Conservation (phyloP, 345 rosid species). For the Eucalyptus tenuipes region DNA sequence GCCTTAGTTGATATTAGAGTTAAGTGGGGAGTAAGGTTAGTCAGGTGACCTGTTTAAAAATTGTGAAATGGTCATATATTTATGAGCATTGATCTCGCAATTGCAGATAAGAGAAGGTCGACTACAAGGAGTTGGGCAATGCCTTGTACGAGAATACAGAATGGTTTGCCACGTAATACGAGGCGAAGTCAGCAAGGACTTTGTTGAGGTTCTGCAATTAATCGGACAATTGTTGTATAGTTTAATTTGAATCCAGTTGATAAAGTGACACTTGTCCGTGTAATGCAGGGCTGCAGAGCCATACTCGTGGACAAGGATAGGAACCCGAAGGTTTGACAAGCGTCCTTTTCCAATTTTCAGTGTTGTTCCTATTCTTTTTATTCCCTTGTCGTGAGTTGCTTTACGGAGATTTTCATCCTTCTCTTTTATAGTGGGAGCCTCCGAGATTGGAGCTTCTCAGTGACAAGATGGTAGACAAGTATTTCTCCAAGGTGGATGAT, state of each 20-base stretch:
- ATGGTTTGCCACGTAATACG: constrained; percentile 75
- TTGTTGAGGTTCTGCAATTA: constrained; percentile 50
- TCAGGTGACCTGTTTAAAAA: background rate
- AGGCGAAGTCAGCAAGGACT: constrained; percentile 82
- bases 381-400: background rate
- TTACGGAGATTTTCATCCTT: background rate
- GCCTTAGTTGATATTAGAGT: background rate
- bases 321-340: constrained; percentile 53
- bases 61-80: background rate
- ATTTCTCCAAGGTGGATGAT: constrained; percentile 44
- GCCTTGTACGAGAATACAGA: constrained; percentile 74
- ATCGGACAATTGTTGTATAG: background rate
- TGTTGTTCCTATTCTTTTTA: background rate
- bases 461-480: constrained; percentile 43
- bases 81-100: background rate
- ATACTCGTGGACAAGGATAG: constrained; percentile 70
- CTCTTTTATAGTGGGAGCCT: constrained; percentile 55
- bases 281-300: constrained; percentile 89
- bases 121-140: constrained; percentile 73
- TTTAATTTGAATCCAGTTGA: background rate
- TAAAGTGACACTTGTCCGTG: background rate
- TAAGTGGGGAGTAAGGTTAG: background rate
- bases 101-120: constrained; percentile 86
- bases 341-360: background rate
- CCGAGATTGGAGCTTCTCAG: constrained; percentile 42